Evolutionary conservation across 306 rosid genomes (phyloP).

Genomic region (Vicia faba): DNA sequence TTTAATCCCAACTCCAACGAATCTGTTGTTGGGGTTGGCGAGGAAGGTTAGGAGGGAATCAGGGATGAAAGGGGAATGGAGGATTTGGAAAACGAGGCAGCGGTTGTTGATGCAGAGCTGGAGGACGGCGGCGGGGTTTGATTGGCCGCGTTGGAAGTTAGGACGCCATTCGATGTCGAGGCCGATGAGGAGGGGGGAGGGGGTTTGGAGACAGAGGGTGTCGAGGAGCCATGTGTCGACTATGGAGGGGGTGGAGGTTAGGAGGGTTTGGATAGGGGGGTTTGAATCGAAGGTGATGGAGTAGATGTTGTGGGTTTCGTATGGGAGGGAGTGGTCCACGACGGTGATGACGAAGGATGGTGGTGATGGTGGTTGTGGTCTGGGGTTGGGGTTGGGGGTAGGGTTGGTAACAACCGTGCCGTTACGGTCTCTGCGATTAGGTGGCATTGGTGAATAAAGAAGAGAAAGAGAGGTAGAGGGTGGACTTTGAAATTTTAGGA

Average conservation of each 20-base stretch:
- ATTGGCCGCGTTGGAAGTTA: slow-evolving; percentile 8
- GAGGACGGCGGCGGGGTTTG: slow-evolving; percentile 19
- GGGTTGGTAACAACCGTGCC: neutral
- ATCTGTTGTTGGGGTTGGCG: neutral
- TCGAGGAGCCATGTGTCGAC: slow-evolving; percentile 41
- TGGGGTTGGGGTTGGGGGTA: neutral
- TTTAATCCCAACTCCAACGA: slow-evolving; percentile 40
- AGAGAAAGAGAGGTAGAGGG: too few species aligned
- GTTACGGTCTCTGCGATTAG: neutral
- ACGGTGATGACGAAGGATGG: neutral
- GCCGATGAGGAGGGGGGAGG: slow-evolving; percentile 14
- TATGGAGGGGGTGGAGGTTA: slow-evolving; percentile 29
- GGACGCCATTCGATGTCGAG: slow-evolving; percentile 46
- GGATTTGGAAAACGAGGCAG: slow-evolving; percentile 40
- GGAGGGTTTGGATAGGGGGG: slow-evolving; percentile 18
- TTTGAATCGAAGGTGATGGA: slow-evolving; percentile 27
- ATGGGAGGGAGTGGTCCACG: neutral
- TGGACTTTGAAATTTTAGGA: too few species aligned
- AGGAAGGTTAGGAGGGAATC: slow-evolving; percentile 9
- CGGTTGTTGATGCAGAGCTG: slow-evolving; percentile 36
- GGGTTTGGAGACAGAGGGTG: neutral
- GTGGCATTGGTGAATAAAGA: too few species aligned
- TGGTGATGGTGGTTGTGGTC: neutral
- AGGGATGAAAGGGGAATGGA: slow-evolving; percentile 30
- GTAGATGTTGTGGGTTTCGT: slow-evolving; percentile 24